Evolutionary conservation across 805 yeast genomes (phyloP).

Genomic region (Saturnispora halmiae): DNA sequence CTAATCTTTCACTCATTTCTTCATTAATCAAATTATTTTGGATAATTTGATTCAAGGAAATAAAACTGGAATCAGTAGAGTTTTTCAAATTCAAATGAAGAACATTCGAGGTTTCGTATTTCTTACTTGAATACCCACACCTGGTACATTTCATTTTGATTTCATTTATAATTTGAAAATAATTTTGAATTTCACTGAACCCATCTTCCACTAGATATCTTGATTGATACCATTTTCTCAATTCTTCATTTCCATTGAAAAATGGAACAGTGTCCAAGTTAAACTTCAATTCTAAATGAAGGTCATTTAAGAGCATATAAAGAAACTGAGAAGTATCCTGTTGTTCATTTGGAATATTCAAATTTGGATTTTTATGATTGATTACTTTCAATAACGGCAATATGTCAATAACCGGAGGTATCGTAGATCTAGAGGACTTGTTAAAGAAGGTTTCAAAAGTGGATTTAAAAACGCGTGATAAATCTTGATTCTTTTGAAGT

Average conservation of each 20-base stretch:
- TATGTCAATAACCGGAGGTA: conserved; percentile 53
- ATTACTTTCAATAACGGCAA: conserved; percentile 41
- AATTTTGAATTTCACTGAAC: conserved; percentile 53
- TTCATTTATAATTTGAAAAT: conserved; percentile 68
- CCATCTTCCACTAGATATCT: conserved; percentile 46
- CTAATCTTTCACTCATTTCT: conserved; percentile 47
- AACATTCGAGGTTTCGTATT: conserved; percentile 34
- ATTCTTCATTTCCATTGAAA: conserved; percentile 31
- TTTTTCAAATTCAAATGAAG: conserved; percentile 24
- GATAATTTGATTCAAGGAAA: conserved; percentile 50
- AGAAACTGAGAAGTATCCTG: conserved; percentile 78
- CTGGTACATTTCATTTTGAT: conserved; percentile 52
- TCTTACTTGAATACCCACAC: conserved; percentile 53
- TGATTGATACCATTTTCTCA: conserved; percentile 50
- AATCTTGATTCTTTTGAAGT: conserved; percentile 12
- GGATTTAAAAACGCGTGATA: conserved; percentile 43
- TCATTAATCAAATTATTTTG: conserved; percentile 55
- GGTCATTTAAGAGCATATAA: conserved; percentile 52
- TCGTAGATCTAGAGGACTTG: conserved; percentile 33
- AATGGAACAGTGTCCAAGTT: conserved; percentile 17
- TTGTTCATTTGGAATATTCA: conserved; percentile 63
- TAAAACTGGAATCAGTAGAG: conserved; percentile 16
- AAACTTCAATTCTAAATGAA: conserved; percentile 52
- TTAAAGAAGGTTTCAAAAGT: conserved; percentile 47
- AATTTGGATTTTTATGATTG: conserved; percentile 52